Conservation (phyloP, 2,329 filamentous ascomycete species). For the Madurella mycetomatis region DNA sequence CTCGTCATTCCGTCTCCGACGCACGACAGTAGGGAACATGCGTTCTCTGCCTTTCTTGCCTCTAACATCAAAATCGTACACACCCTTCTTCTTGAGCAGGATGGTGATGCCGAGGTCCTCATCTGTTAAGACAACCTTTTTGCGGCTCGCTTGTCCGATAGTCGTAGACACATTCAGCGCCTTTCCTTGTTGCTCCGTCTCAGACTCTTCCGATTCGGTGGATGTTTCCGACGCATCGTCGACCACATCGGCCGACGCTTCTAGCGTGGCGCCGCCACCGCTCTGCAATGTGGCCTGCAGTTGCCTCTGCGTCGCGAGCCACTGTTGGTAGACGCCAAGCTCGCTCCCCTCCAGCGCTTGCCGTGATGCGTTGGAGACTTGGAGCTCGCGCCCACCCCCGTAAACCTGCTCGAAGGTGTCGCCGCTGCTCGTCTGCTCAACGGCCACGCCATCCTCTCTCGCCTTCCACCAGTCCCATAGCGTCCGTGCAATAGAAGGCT, state of each 20-base stretch:
- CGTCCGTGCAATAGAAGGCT: slow-evolving; percentile 62
- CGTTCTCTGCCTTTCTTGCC: slow-evolving; percentile 89
- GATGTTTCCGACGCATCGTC: slow-evolving; percentile 85
- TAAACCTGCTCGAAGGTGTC: slow-evolving; percentile 64
- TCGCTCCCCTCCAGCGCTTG: slow-evolving; percentile 71
- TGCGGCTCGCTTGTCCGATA: slow-evolving; percentile 75
- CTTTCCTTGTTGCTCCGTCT: slow-evolving; percentile 85
- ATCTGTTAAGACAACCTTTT: slow-evolving; percentile 81
- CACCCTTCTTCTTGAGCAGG: slow-evolving; percentile 77
- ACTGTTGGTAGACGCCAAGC: slow-evolving; percentile 80
- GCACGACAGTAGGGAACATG: slow-evolving; percentile 82
- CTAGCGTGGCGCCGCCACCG: slow-evolving; percentile 62
- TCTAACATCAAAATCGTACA: slow-evolving; percentile 90
- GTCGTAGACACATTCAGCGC: slow-evolving; percentile 84
- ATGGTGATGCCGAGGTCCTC: slow-evolving; percentile 91
- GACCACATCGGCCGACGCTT: slow-evolving; percentile 66
- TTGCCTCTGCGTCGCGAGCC: slow-evolving; percentile 81
- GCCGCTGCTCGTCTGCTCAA: slow-evolving; percentile 50
- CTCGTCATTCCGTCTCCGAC: slow-evolving; percentile 76
- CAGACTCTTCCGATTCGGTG: slow-evolving; percentile 81
- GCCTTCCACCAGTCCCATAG: slow-evolving; percentile 80
- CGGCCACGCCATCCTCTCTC: slow-evolving; percentile 56
- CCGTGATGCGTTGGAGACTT: slow-evolving; percentile 57
- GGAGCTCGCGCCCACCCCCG: slow-evolving; percentile 58
- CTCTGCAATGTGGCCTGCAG: slow-evolving; percentile 75